phyloP scores from a whole-genome alignment of 345 rosid species.

The Conringia planisiliqua region DNA sequence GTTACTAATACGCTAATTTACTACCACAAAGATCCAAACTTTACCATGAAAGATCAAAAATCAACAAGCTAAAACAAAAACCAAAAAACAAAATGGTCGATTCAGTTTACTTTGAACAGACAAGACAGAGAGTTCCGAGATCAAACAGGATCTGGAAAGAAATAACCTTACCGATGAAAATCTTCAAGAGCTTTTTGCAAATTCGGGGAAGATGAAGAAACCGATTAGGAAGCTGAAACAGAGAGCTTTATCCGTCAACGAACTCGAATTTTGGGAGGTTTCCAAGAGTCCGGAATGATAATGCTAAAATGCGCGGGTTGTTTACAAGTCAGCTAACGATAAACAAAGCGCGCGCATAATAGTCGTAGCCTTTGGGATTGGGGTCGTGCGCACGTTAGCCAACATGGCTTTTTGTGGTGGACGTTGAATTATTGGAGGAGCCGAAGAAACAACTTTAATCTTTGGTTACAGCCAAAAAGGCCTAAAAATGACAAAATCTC shows the following conservation, averaged over 20 bases:
- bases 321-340: conserved; percentile 13
- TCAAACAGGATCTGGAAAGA: conserved; percentile 11
- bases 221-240: background rate
- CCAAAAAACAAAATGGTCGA: background rate
- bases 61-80: too few relatives aligned
- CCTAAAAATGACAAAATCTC: background rate
- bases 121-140: conserved; percentile 10
- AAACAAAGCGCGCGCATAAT: conserved; percentile 21
- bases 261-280: background rate
- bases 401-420: background rate
- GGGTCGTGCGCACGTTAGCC: conserved; percentile 29
- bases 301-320: conserved; percentile 33
- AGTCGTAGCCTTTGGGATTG: background rate
- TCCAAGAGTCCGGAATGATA: background rate
- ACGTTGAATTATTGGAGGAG: conserved; percentile 29
- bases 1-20: background rate
- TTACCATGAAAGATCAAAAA: conserved; percentile 14
- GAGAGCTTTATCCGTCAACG: conserved; percentile 27
- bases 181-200: background rate
- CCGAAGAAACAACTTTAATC: background rate
- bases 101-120: conserved; percentile 13
- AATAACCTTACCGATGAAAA: conserved; percentile 9
- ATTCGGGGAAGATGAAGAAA: background rate
- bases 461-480: conserved; percentile 27
- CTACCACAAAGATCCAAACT: conserved; percentile 17